Evolutionary conservation across 192 early-diverging fungal genomes (phyloP).

Genomic region (Phycomyces nitens): DNA sequence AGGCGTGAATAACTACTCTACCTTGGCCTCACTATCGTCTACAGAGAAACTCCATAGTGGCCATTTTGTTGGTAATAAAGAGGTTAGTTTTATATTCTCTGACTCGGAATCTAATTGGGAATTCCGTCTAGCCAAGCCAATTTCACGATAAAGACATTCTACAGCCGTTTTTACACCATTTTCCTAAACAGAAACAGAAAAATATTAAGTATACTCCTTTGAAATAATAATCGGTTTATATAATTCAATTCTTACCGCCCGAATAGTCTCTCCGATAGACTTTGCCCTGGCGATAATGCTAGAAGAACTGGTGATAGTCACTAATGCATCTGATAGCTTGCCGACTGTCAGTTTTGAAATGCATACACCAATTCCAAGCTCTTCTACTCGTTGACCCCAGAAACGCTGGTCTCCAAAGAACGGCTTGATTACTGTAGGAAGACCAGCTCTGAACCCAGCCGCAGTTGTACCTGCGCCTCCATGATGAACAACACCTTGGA

Average conservation of each 20-base stretch:
- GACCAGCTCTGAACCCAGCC: constrained; percentile 68
- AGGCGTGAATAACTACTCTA: too few species aligned
- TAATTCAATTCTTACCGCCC: constrained; percentile 19
- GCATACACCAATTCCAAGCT: constrained; percentile 57
- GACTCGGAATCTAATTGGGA: background rate
- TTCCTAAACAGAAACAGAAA: constrained; percentile 31
- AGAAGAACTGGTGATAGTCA: constrained; percentile 46
- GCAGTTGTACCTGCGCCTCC: constrained; percentile 74
- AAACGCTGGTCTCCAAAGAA: constrained; percentile 69
- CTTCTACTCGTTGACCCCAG: constrained; percentile 63
- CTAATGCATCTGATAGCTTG: constrained; percentile 44
- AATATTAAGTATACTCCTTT: background rate
- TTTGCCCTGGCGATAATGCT: constrained; percentile 49
- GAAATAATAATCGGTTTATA: background rate
- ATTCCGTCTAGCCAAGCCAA: constrained; percentile 39
- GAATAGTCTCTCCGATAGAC: constrained; percentile 48
- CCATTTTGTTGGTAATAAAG: background rate
- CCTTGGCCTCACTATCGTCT: too few species aligned
- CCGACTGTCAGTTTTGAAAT: constrained; percentile 53
- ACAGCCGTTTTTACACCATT: constrained; percentile 56
- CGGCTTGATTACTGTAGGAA: constrained; percentile 67
- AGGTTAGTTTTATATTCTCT: background rate
- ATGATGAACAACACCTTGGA: constrained; percentile 70
- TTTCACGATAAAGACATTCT: constrained; percentile 57
- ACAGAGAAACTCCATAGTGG: too few species aligned